These are phyloP conservation scores for Juglanconis sp. DNA, from an alignment of 2,329 filamentous ascomycete species.

Conservation along the genomic window DNA sequence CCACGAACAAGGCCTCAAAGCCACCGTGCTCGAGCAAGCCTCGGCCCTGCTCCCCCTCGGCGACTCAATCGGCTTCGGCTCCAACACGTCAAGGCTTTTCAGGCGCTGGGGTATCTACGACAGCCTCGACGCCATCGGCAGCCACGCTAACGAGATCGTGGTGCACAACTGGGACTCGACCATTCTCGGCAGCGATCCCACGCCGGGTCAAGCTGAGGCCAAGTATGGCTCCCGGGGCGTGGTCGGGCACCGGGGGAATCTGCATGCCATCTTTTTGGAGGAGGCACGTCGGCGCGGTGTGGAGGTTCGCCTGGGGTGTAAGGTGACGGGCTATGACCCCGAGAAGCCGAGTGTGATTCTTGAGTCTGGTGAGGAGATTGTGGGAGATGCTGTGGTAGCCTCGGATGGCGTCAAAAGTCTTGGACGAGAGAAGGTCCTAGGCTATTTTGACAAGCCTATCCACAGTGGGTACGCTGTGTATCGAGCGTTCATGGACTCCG, in stretches of 20 bases:
- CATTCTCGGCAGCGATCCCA: too few relatives aligned
- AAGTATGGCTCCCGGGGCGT: too few relatives aligned
- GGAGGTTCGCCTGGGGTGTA: constrained; percentile 28
- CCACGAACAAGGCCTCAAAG: constrained; percentile 56
- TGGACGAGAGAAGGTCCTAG: constrained; percentile 43
- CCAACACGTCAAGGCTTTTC: constrained; percentile 60
- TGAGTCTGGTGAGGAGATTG: constrained; percentile 31
- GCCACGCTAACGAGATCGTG: constrained; percentile 50
- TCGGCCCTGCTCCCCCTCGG: constrained; percentile 55
- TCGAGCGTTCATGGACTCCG: constrained; percentile 44
- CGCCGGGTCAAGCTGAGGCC: too few relatives aligned
- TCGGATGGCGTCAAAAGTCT: constrained; percentile 46
- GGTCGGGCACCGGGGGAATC: too few relatives aligned
- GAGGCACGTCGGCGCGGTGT: constrained; percentile 40
- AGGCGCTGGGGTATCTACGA: constrained; percentile 47
- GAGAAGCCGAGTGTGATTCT: background rate
- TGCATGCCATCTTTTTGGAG: too few relatives aligned
- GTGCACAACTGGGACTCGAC: constrained; percentile 57
- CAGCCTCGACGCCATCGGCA: constrained; percentile 45
- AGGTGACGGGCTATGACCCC: too few relatives aligned
- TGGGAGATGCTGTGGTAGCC: constrained; percentile 42
- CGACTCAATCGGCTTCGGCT: constrained; percentile 60
- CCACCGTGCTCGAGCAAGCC: constrained; percentile 58
- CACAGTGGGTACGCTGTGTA: constrained; percentile 38
- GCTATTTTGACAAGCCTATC: constrained; percentile 40